A percentile compares a stretch with the other conserved stretches of the same genome.
phyloP scores from a whole-genome alignment of 2,329 filamentous ascomycete genomes.

The Cladosporium sphaerospermum region DNA sequence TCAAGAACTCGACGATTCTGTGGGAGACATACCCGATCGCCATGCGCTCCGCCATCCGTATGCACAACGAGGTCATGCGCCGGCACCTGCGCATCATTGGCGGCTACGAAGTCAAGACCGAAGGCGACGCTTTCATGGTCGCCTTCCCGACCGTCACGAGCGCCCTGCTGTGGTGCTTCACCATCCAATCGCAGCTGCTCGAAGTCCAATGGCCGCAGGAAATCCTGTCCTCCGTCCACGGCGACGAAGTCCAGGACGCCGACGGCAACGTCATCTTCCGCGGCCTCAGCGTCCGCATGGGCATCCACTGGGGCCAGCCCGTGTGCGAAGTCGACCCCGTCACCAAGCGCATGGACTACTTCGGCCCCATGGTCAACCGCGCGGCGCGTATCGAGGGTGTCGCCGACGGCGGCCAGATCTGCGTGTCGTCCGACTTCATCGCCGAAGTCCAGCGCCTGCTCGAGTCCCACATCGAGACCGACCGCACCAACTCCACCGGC shows the following conservation, averaged over 20 bases:
- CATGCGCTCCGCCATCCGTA: conserved; percentile 94
- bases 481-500: conserved; percentile 60
- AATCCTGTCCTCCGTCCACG: conserved; percentile 78
- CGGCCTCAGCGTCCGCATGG: conserved; percentile 93
- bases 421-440: conserved; percentile 94
- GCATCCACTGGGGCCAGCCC: conserved; percentile 89
- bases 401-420: conserved; percentile 93
- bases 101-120: conserved; percentile 98
- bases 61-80: conserved; percentile 96
- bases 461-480: conserved; percentile 81
- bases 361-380: conserved; percentile 98
- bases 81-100: conserved; percentile 87
- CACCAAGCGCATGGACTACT: conserved; percentile 98
- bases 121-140: conserved; percentile 99
- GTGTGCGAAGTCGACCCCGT: conserved; percentile 95
- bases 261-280: conserved; percentile 88
- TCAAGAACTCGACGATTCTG: conserved; percentile 93
- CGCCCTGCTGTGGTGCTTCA: conserved; percentile 92
- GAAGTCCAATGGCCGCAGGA: conserved; percentile 91
- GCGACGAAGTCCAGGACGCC: conserved; percentile 73
- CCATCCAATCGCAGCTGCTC: conserved; percentile 79
- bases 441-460: conserved; percentile 88
- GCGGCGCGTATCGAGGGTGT: conserved; percentile 89
- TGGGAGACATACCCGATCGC: conserved; percentile 95
- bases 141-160: conserved; percentile 95